These are phyloP conservation scores for Botrytis squamosa DNA, from an alignment of 2,329 filamentous ascomycete genomes.

Conservation along the genomic window DNA sequence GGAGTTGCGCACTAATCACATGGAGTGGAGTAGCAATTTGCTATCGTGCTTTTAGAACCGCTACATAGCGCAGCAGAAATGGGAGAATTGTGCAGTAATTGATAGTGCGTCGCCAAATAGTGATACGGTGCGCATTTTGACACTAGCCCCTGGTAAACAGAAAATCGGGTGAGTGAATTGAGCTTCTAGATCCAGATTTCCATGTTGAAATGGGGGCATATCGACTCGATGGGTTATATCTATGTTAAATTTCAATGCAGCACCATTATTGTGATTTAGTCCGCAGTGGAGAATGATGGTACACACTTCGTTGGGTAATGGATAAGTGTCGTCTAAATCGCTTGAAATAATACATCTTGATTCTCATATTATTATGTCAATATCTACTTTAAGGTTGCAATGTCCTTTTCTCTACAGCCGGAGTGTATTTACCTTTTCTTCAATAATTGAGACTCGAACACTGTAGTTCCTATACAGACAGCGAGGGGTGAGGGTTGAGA, in stretches of 20 bases:
- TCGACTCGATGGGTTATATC: too few species aligned
- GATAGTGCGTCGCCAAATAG: neutral
- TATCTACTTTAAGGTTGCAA: too few species aligned
- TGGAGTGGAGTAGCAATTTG: neutral
- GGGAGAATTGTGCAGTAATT: neutral
- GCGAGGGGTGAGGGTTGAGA: neutral
- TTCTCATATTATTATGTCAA: too few species aligned
- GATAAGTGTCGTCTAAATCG: neutral
- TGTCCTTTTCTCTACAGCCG: too few species aligned
- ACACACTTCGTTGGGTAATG: neutral
- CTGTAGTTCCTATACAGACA: neutral
- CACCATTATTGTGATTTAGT: neutral
- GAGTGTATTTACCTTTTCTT: neutral
- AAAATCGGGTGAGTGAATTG: neutral
- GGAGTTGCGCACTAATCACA: neutral
- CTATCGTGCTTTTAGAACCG: neutral
- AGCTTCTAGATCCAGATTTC: neutral
- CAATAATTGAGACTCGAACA: neutral
- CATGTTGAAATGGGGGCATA: neutral
- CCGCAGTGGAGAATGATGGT: rapidly evolving
- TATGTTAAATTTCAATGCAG: neutral
- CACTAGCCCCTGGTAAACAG: neutral
- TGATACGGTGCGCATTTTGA: neutral
- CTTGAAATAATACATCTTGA: neutral
- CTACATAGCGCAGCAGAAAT: neutral